Base-by-base conservation (phyloP, 805 yeast species). In the Lipomyces spencermartinsiae region DNA sequence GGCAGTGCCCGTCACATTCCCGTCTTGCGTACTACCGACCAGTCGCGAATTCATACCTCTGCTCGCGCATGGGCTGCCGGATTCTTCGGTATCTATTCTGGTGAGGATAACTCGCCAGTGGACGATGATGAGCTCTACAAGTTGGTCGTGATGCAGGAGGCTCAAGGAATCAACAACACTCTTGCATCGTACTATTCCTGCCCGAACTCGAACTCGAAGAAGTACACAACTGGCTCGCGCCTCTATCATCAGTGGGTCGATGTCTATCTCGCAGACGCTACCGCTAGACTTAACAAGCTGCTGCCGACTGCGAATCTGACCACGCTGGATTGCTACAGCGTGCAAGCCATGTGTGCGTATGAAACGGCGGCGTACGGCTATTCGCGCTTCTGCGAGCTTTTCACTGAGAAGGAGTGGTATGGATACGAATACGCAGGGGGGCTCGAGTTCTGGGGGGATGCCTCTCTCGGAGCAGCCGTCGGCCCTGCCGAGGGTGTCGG, bases 331-430 rank as follows among this genome's bases (percentile, higher is more conserved):
- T 84, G 87, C 33, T 78, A 76, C 56, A 78, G 77, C 31, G 74
- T 91, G 70, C 87, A 89, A 73, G 80, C 82, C 12, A 83, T 87
- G 79, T 91, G 96, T 79, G 93, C 91, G 2, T 91, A 83, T 76
- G 97, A 91, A 78, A 78, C 90, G 58, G 90, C 90, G 65, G 90
- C 86, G 9, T 82, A 82, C 65, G 96, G 95, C 9, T 76, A 78
- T 64, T 89, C 95, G 16, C 83, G 83, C 43, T 86, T 90, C 70
- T 91, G 96, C 78, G 82, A 83, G 51, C 81, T 89, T 39, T 87
- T 91, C 79, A 88, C 92, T 55, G 83, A 83, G 72, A 87, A 87
- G 31, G 94, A 91, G 69, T 88, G 86, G 81, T 78, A 89, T 62
- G 85, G 83, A 49, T 84, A 83, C 72, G 87, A 87, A 61, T 92